Evolutionary conservation across 2,329 filamentous ascomycete genomes (phyloP).

Genomic region (Blastomyces silverae): DNA sequence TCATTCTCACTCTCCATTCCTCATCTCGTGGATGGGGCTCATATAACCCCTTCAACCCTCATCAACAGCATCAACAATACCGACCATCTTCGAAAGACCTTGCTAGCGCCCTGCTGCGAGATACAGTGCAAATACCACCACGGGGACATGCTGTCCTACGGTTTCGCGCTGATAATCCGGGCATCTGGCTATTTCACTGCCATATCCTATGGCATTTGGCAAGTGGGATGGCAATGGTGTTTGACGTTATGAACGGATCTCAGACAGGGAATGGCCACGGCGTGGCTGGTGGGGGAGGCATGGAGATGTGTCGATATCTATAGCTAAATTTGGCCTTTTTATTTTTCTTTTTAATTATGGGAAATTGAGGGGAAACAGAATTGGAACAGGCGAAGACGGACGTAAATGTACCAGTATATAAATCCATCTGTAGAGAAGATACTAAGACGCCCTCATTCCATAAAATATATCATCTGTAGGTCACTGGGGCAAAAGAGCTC

Average conservation of each 20-base stretch:
- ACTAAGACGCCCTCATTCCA: no score
- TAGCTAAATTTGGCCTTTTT: neutral
- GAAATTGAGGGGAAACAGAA: neutral
- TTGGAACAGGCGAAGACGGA: neutral
- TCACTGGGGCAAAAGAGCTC: no score
- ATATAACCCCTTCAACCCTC: constrained; percentile 32
- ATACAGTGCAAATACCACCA: constrained; percentile 31
- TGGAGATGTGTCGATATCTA: constrained; percentile 11
- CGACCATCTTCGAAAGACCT: constrained; percentile 12
- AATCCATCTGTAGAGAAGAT: neutral
- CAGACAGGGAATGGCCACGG: neutral
- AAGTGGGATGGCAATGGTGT: constrained; percentile 41
- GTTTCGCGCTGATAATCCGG: constrained; percentile 49
- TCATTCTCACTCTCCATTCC: constrained; percentile 28
- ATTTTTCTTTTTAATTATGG: neutral
- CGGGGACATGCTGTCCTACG: constrained; percentile 46
- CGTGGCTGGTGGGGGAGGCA: neutral
- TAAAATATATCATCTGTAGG: no score
- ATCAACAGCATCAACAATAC: constrained; percentile 12
- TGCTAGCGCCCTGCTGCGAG: constrained; percentile 18
- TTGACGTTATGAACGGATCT: constrained; percentile 28
- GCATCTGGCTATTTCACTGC: constrained; percentile 53
- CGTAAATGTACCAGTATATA: neutral
- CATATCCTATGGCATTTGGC: constrained; percentile 55
- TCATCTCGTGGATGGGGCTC: constrained; percentile 34